Conservation (phyloP, 2,329 filamentous ascomycete species). For the Aspergillus vadensis region DNA sequence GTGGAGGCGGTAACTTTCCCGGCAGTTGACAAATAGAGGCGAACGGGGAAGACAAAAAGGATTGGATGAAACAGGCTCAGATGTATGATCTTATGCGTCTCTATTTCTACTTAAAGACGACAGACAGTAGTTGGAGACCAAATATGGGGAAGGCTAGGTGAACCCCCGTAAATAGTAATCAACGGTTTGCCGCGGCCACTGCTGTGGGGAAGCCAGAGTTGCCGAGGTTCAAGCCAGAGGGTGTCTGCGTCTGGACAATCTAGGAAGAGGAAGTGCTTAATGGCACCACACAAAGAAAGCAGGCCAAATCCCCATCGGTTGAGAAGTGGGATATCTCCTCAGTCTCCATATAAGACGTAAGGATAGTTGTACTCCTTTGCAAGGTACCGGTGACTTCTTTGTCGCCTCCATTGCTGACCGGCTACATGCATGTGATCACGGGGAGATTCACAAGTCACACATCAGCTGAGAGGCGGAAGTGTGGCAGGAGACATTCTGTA, state of each 20-base stretch:
- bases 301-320: not conserved
- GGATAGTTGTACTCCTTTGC: not conserved
- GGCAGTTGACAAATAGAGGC: conserved; percentile 9
- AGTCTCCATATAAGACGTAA: not conserved
- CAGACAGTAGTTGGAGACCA: not conserved
- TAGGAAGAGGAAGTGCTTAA: not conserved
- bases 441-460: conserved; percentile 1
- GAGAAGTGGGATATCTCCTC: not conserved
- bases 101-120: not conserved
- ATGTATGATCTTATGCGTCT: not conserved
- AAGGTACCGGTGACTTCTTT: not conserved
- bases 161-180: conserved; percentile 12
- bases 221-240: conserved; percentile 32
- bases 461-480: not conserved
- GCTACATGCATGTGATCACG: conserved; percentile 15
- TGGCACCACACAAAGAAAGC: not conserved
- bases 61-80: not conserved
- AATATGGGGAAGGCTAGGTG: conserved; percentile 6
- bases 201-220: conserved; percentile 31
- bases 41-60: not conserved
- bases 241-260: not conserved
- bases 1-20: not conserved
- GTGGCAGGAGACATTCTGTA: not conserved
- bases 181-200: conserved; percentile 19
- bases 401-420: not conserved